These are phyloP conservation scores for Sporothrix euskadiensis DNA, from an alignment of 2,329 filamentous ascomycete genomes.

Conservation along the genomic window DNA sequence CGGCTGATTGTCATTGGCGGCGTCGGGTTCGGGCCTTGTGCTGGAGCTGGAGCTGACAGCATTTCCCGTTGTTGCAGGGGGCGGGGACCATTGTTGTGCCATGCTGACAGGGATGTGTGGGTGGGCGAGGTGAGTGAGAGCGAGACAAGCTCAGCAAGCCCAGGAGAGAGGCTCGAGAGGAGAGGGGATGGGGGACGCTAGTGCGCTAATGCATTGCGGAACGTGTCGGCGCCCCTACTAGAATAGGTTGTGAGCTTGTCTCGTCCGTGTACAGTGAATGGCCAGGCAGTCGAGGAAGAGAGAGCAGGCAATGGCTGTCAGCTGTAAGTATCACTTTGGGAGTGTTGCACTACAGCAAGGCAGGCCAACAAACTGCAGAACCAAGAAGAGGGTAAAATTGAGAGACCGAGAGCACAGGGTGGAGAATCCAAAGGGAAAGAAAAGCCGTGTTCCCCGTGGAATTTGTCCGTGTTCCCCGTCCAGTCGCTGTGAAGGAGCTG, in stretches of 20 bases:
- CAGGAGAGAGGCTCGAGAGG: not conserved
- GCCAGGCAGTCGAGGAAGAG: not conserved
- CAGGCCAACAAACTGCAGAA: not conserved
- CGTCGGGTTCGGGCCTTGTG: conserved; percentile 30
- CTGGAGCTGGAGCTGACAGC: conserved; percentile 20
- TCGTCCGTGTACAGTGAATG: conserved; percentile 10
- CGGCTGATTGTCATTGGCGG: conserved; percentile 43
- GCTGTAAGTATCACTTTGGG: not conserved
- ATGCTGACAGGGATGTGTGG: conserved; percentile 13
- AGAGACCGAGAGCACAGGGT: not conserved
- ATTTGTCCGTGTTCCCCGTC: conserved; percentile 6
- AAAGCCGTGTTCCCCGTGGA: conserved; percentile 24
- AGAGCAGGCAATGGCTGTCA: not conserved
- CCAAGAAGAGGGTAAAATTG: not conserved
- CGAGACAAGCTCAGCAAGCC: not conserved
- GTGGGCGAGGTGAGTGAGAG: not conserved
- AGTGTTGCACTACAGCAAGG: not conserved
- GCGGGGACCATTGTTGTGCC: conserved; percentile 1
- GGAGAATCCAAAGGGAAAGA: conserved; percentile 9
- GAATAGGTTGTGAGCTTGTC: not conserved
- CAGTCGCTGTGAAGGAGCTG: not conserved
- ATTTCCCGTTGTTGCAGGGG: not conserved
- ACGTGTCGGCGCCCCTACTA: not conserved
- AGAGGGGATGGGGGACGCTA: not conserved
- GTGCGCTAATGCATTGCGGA: conserved; percentile 26